A percentile compares a stretch with the other conserved stretches of the same genome.
Evolutionary conservation across 805 yeast genomes (phyloP).

Genomic region (Lachancea cidri): DNA sequence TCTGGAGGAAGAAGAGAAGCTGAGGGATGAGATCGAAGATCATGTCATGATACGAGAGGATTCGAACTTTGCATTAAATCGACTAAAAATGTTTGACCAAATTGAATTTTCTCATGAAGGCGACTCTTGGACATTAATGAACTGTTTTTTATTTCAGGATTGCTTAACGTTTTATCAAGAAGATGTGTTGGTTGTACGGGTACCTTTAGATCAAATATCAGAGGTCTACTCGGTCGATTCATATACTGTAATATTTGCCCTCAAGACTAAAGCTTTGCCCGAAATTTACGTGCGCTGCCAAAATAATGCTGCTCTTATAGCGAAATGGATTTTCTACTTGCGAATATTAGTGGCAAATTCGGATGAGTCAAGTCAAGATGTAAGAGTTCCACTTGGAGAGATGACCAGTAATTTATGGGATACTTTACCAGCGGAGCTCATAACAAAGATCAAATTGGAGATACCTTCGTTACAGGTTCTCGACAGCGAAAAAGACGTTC

Average conservation of each 20-base stretch:
- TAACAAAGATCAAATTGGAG: conserved; percentile 35
- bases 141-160: conserved; percentile 15
- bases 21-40: conserved; percentile 1
- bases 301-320: conserved; percentile 28
- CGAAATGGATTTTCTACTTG: conserved; percentile 40
- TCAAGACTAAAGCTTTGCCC: conserved; percentile 40
- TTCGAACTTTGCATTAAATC: neutral
- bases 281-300: conserved; percentile 37
- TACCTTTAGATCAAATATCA: conserved; percentile 35
- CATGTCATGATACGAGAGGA: neutral
- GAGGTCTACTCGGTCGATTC: conserved; percentile 27
- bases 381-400: conserved; percentile 37
- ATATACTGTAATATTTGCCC: conserved; percentile 31
- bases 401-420: conserved; percentile 49
- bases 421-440: conserved; percentile 30
- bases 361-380: neutral
- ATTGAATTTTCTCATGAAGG: conserved; percentile 41
- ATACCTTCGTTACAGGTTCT: conserved; percentile 32
- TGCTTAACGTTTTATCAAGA: conserved; percentile 18
- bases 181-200: conserved; percentile 36
- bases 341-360: conserved; percentile 5
- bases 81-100: conserved; percentile 37
- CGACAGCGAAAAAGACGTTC: neutral
- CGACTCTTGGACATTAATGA: conserved; percentile 35
- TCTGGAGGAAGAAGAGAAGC: conserved; percentile 5